Percentiles rank a stretch among this genome's conserved stretches.
Conservation (phyloP, 2,329 filamentous ascomycete genomes). For the Alternaria sp. region DNA sequence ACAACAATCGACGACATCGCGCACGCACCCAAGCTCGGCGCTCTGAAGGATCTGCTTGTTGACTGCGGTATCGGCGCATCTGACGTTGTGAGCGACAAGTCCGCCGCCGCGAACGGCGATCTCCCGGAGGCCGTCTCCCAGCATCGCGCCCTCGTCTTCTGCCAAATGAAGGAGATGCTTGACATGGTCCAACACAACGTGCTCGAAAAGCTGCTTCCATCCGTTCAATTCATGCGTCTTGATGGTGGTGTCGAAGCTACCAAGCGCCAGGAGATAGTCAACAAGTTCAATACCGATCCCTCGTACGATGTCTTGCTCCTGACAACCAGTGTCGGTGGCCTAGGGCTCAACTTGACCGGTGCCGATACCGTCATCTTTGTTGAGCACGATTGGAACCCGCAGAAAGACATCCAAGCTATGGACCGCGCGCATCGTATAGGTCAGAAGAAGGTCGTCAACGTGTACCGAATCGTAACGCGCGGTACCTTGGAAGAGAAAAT, state of each 20-base stretch:
- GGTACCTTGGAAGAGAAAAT: conserved; percentile 99
- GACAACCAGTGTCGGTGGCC: conserved; percentile 92
- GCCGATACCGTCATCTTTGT: conserved; percentile 99
- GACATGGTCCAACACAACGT: conserved; percentile 98
- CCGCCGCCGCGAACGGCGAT: conserved; percentile 61
- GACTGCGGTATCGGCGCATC: conserved; percentile 91
- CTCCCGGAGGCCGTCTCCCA: conserved; percentile 86
- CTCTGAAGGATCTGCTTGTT: conserved; percentile 90
- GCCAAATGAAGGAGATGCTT: conserved; percentile 99
- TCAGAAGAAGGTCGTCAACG: conserved; percentile 99
- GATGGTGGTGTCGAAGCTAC: conserved; percentile 93
- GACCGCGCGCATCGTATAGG: conserved; percentile 97
- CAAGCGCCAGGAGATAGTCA: conserved; percentile 96
- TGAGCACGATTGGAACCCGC: conserved; percentile 99
- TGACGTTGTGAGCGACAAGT: conserved; percentile 54
- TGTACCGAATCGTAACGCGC: conserved; percentile 94
- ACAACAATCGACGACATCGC: conserved; percentile 83
- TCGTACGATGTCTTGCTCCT: conserved; percentile 93
- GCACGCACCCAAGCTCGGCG: conserved; percentile 92
- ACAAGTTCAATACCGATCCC: conserved; percentile 97
- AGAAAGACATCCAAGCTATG: conserved; percentile 99
- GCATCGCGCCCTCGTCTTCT: conserved; percentile 95
- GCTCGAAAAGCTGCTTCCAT: conserved; percentile 86
- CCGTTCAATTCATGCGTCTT: conserved; percentile 90
- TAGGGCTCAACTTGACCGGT: conserved; percentile 93